These are phyloP conservation scores for Paspalum vaginatum DNA, from an alignment of 176 grass and related monocot species.

Conservation along the genomic window DNA sequence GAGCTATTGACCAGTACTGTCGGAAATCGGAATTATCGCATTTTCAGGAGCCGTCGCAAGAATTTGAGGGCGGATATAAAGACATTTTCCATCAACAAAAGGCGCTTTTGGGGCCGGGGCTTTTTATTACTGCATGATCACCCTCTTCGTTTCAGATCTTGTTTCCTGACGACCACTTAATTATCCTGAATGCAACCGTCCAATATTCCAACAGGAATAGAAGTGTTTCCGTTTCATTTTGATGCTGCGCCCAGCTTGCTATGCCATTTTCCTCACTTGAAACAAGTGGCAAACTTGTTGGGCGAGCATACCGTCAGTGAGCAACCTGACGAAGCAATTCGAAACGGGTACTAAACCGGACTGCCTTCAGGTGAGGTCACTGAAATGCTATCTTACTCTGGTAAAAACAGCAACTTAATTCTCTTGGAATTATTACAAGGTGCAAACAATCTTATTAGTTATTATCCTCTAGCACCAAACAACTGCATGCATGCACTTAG, in stretches of 20 bases:
- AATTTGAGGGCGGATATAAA: not conserved
- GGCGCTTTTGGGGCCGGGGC: not conserved
- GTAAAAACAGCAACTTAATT: not conserved
- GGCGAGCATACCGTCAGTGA: not conserved
- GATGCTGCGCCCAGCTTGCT: not conserved
- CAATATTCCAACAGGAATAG: not conserved
- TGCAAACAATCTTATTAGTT: not conserved
- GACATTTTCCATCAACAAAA: not conserved
- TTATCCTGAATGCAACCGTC: not conserved
- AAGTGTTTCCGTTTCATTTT: slow-evolving; percentile 3
- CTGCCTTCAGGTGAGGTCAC: slow-evolving; percentile 4
- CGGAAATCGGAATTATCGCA: not conserved
- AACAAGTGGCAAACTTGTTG: not conserved
- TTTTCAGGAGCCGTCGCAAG: not conserved
- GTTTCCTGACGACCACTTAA: not conserved
- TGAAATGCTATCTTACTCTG: not conserved
- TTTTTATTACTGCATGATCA: not conserved
- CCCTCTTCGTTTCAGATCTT: not conserved
- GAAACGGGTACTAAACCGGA: not conserved
- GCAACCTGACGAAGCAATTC: not conserved
- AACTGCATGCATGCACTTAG: no score
- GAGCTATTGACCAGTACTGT: not conserved
- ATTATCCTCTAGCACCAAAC: not conserved
- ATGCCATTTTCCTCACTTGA: not conserved
- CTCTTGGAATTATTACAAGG: not conserved